Base-by-base conservation (phyloP, 2,329 filamentous ascomycete species). In the Zopfia rhizophila region DNA sequence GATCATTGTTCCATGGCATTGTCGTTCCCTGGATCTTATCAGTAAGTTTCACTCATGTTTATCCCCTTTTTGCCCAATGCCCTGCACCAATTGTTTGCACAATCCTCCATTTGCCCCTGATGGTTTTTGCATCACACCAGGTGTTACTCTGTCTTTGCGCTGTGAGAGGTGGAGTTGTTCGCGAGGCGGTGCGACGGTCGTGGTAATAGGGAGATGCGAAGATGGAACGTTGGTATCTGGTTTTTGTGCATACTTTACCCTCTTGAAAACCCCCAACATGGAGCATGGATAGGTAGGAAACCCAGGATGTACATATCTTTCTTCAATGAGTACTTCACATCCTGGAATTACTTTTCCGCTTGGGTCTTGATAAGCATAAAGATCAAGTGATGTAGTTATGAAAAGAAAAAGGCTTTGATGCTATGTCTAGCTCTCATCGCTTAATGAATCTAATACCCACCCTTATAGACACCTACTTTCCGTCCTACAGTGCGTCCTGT, bases 161-260 rank as follows among this genome's bases (percentile, higher is more conserved):
- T 19, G 7, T 38, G 33, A 38, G 35, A 35, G 35, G 35, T 21
- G 48, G 39, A 38, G 17, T 51, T 53, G 38, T 27, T 8, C 8
- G 48, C 39, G 47, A 43, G 39, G 56, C 56, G 55, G 52, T 37
- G 55, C 45, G 36, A 43, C 50, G 45, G 55, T 37, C 45, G 29
- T 33, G 46, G 47, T 28, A 33, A 40, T 25, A 42, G 45, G 18
- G 45, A 38, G 11, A 51, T 56, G 51, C 41, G 38, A 36, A 33
- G 53, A 47, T 48, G 48, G 37, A 36, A 33, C 16, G 30, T 33
- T 12, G 49, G 19, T 46, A 50, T 47, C 51, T 57, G 58, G 56
- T 51, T 55, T 36, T 53, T 46, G 36, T 46, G 49, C 47, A 66
- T 60, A 48, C 27, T 58, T 61, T 61, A 42, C 50, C 52, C 55